Evolutionary conservation across 2,329 filamentous ascomycete genomes (phyloP).

Genomic region (Aspergillus sp.): DNA sequence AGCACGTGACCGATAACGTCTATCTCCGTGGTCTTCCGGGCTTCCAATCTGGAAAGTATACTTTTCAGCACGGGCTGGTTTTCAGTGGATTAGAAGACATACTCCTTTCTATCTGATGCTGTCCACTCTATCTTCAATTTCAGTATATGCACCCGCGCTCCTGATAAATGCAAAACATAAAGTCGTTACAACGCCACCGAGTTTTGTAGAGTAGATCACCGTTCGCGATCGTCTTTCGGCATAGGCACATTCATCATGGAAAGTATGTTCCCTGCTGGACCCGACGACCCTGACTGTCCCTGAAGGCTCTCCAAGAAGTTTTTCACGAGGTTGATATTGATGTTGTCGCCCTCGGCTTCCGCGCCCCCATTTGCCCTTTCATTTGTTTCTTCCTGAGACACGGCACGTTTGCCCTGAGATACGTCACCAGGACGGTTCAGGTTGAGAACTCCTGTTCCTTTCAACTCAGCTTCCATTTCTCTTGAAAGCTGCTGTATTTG

Average conservation of each 20-base stretch:
- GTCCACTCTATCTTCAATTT: not conserved
- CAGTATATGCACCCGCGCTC: not conserved
- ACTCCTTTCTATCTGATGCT: not conserved
- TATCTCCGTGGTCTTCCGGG: constrained; percentile 3
- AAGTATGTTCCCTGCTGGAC: constrained; percentile 84
- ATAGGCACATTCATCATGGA: constrained; percentile 80
- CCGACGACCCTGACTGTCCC: constrained; percentile 79
- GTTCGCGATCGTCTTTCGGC: constrained; percentile 67
- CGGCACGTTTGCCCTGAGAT: constrained; percentile 16
- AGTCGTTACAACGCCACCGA: not conserved
- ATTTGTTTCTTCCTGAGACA: constrained; percentile 32
- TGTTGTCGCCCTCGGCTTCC: constrained; percentile 58
- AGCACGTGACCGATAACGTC: constrained; percentile 4
- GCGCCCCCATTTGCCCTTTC: constrained; percentile 21
- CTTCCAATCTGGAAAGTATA: not conserved
- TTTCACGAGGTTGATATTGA: constrained; percentile 84
- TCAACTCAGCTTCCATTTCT: constrained; percentile 50
- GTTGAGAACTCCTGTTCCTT: constrained; percentile 45
- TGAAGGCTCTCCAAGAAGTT: constrained; percentile 94
- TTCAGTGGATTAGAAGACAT: not conserved
- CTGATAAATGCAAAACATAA: not conserved
- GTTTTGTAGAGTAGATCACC: constrained; percentile 1
- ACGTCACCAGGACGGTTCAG: constrained; percentile 29
- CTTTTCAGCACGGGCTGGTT: not conserved
- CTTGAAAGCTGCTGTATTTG: constrained; percentile 45